phyloP scores from a whole-genome alignment of 2,329 filamentous ascomycete genomes.

The Fusarium subglutinans region DNA sequence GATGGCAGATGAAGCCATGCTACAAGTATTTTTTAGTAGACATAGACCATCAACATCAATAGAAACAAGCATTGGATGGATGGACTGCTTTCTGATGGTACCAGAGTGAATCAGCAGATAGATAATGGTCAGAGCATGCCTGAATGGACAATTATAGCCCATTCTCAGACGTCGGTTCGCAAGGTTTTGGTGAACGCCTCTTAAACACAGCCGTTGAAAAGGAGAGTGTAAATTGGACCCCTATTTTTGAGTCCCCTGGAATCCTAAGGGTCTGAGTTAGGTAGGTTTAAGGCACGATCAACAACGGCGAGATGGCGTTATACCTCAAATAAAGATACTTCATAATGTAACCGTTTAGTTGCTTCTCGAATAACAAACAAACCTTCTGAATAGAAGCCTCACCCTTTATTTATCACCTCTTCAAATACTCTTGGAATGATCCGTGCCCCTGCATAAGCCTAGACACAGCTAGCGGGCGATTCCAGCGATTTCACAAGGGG shows the following conservation, averaged over 20 bases:
- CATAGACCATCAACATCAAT: constrained; percentile 21
- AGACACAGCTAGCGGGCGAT: constrained; percentile 23
- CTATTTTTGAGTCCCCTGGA: constrained; percentile 19
- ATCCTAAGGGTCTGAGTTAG: neutral
- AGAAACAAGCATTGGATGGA: constrained; percentile 21
- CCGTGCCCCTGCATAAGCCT: constrained; percentile 32
- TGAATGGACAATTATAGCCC: neutral
- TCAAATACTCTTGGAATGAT: constrained; percentile 20
- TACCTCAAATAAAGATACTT: neutral
- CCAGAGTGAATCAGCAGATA: too few relatives aligned
- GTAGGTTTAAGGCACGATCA: neutral
- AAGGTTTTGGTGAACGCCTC: neutral
- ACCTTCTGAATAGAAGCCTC: neutral
- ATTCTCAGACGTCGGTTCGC: neutral
- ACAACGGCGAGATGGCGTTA: neutral
- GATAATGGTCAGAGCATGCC: neutral
- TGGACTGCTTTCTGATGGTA: neutral
- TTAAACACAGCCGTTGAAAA: constrained; percentile 16
- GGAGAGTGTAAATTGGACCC: constrained; percentile 35
- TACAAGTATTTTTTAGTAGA: constrained; percentile 11
- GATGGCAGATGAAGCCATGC: constrained; percentile 7
- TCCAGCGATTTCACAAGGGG: constrained; percentile 35
- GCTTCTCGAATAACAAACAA: neutral
- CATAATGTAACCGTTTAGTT: neutral
- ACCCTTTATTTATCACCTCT: constrained; percentile 3